Evolutionary conservation across 768 basidiomycete genomes (phyloP).

Genomic region (Psilocybe sp.): DNA sequence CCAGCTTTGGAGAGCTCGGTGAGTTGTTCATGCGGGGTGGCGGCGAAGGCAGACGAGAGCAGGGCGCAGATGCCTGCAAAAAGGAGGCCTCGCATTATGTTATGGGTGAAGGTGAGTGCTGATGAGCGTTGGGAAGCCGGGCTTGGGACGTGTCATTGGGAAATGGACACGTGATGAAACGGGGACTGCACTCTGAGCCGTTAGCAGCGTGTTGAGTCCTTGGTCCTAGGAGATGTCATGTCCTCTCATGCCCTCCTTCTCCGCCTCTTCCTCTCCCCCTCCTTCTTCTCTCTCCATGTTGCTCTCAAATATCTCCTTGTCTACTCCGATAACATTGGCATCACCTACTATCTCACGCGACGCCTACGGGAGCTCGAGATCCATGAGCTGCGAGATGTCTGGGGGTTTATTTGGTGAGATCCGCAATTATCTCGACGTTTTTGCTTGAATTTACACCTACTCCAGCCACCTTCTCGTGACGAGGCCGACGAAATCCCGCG

Average conservation of each 20-base stretch:
- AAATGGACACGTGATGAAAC: constrained; percentile 15
- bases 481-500: constrained; percentile 85
- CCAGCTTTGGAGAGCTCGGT: constrained; percentile 63
- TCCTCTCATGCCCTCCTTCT: constrained; percentile 84
- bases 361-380: constrained; percentile 67
- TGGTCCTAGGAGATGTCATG: constrained; percentile 27
- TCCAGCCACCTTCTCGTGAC: constrained; percentile 91
- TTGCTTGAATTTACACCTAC: constrained; percentile 6
- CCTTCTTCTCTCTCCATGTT: constrained; percentile 92
- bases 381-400: constrained; percentile 76
- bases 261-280: constrained; percentile 87
- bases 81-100: constrained; percentile 16
- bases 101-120: neutral
- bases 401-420: constrained; percentile 84
- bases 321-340: constrained; percentile 86
- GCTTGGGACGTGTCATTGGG: constrained; percentile 20
- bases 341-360: constrained; percentile 85
- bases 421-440: constrained; percentile 10
- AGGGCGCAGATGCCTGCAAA: constrained; percentile 27
- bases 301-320: constrained; percentile 83
- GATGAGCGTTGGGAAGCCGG: constrained; percentile 16
- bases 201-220: neutral
- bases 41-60: constrained; percentile 30
- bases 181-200: neutral
- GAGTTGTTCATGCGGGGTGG: constrained; percentile 53